Evolutionary conservation across 2,329 filamentous ascomycete genomes (phyloP).

Genomic region (Aaosphaeria pasadenensis): DNA sequence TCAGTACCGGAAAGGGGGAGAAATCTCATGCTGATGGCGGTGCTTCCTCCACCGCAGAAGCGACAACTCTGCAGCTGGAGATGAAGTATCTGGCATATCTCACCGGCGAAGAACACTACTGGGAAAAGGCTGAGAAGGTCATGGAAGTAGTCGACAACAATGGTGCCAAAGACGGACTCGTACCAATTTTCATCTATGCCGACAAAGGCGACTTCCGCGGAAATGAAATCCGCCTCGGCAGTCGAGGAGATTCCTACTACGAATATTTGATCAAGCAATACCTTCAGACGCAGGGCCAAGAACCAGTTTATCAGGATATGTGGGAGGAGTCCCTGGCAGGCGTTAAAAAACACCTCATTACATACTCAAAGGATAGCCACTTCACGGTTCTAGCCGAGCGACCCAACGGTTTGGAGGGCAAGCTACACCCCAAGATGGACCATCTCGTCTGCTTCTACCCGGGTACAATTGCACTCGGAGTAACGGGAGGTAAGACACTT

Average conservation of each 20-base stretch:
- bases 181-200: conserved; percentile 89
- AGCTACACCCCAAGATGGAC: conserved; percentile 88
- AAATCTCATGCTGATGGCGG: conserved; percentile 80
- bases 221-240: conserved; percentile 85
- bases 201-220: conserved; percentile 76
- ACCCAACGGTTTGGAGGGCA: conserved; percentile 65
- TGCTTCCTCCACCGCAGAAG: conserved; percentile 90
- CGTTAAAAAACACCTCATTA: conserved; percentile 86
- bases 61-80: conserved; percentile 87
- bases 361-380: conserved; percentile 75
- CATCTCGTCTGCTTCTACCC: conserved; percentile 97
- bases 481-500: conserved; percentile 74
- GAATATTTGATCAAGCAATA: conserved; percentile 99
- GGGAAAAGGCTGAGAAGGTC: conserved; percentile 86
- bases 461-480: conserved; percentile 86
- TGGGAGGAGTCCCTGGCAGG: conserved; percentile 85
- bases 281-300: conserved; percentile 83
- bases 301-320: conserved; percentile 84
- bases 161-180: conserved; percentile 71
- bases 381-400: conserved; percentile 91
- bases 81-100: conserved; percentile 96
- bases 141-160: conserved; percentile 90
- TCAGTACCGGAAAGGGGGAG: conserved; percentile 73
- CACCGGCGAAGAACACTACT: conserved; percentile 88
- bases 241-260: conserved; percentile 95